Conservation (phyloP, 768 basidiomycete species). For the Panaeolus papilionaceus region DNA sequence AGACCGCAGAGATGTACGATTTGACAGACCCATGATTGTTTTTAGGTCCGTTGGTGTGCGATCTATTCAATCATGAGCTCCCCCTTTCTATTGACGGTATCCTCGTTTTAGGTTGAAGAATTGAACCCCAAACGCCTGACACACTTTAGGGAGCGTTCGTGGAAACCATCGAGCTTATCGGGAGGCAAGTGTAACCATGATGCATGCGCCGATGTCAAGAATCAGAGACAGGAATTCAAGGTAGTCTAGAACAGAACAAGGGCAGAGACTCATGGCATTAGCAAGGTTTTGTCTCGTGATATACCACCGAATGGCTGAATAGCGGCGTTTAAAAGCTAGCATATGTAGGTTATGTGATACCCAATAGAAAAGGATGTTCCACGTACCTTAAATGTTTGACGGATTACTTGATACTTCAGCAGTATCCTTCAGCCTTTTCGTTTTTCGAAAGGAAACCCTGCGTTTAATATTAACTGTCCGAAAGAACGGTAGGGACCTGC, state of each 20-base stretch:
- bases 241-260: conserved; percentile 6
- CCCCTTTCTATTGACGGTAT: background rate
- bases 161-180: conserved; percentile 10
- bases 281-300: background rate
- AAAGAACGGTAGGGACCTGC: conserved; percentile 13
- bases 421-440: conserved; percentile 12
- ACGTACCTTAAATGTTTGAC: conserved; percentile 7
- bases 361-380: conserved; percentile 1
- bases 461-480: conserved; percentile 12
- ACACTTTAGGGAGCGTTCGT: conserved; percentile 13
- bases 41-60: background rate
- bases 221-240: background rate
- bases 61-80: conserved; percentile 1
- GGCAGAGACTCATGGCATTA: background rate
- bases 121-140: conserved; percentile 10
- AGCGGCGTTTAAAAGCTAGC: conserved; percentile 1
- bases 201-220: background rate
- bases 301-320: background rate
- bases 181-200: conserved; percentile 6
- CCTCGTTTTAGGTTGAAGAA: background rate
- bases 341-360: background rate
- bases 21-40: background rate
- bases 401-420: conserved; percentile 14
- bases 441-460: conserved; percentile 11
- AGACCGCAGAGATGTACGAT: background rate